Base-by-base conservation (phyloP, 768 basidiomycete species). In the Boletus eberwhitei region DNA sequence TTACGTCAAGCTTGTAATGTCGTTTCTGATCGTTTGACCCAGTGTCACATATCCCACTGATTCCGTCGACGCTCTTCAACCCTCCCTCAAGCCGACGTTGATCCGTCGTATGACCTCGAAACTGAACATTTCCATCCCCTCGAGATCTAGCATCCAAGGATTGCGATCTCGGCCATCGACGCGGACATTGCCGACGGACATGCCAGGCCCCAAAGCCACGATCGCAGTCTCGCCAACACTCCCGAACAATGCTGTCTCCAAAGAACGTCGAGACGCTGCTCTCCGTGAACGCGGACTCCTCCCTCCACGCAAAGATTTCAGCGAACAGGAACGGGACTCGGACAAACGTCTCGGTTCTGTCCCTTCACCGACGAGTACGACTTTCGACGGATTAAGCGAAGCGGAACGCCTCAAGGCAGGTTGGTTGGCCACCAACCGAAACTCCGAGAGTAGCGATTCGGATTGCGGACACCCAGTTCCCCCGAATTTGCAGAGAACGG, bases 261-360 rank as follows among this genome's bases (percentile, higher is more conserved):
- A 48, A 38, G 53, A 55, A 7, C 55, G 60, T 21, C 50, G 69
- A 21, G 79, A 84, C 43, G 83, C 81, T 4, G 84, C 85, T 2
- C 74, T 86, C 21, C 78, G 84, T 13, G 83, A 78, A 59, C 78
- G 83, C 32, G 84, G 85, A 0, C 71, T 87, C 37, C 71, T 81
- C 2, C 83, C 85, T 22, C 77, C 79, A 2, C 38, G 54, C 24
- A 70, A 66, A 35, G 71, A 72, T 47, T 67, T 74, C 6, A 76
- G 72, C 41, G 41, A 62, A 39, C 71, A 72, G 48, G 71, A 79
- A 68, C 59, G 76, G 69, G 66, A 74, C 77, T 48, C 79, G 68
- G 68, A 71, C 63, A 24, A 73, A 68, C 64, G 79, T 75, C 58
- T 71, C 49, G 42, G 67, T 74, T 54, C 71, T 65, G 40, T 73